Base-by-base conservation (phyloP, 257 asterid genomes). In the Solanum acaule region DNA sequence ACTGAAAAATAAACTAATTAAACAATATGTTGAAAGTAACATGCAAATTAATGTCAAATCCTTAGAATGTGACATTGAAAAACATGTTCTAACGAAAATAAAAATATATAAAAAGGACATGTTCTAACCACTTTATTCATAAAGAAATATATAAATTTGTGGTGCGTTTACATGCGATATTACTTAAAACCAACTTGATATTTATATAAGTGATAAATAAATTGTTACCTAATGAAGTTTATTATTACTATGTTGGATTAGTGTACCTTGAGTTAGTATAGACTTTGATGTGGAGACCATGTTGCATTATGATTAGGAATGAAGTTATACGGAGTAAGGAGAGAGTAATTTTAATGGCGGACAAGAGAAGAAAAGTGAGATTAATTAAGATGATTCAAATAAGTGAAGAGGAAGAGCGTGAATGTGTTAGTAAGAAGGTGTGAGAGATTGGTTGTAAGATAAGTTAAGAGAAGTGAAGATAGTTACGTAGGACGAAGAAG, bases 91-190 rank as follows among this genome's bases (percentile, higher is more conserved):
- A 86, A 27, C 83, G 0, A 65, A 79, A 42, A 42, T 73, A 76
- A 14, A 38, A 25, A 42, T 42, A 42, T 25, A 77, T 25, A 14
- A 79, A 44, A 77, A 15, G 3, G 10, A 29, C 86, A 81, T 46
- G 86, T 81, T 87, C 91, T 87, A 91, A 90, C 92, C 89, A 82
- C 89, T 90, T 42, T 68, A 10, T 70, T 14, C 67, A 73, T 34
- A 18, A 40, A 71, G n/a, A 31, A 44, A 46, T 37, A 76, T 76
- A 65, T 40, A 37, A 33, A 18, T 42, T 79, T 25, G 37, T 71
- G 44, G 68, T 73, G 33, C 34, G 67, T 87, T 83, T 42, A 44
- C 34, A 38, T 23, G 7, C 37, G 4, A 15, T 34, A 37, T 61
- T 79, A 85, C 59, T 71, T 90, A 35, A 86, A 82, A 22, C 86